Evolutionary conservation across 2,329 filamentous ascomycete species (phyloP).

Genomic region (Pseudogymnoascus sp.): DNA sequence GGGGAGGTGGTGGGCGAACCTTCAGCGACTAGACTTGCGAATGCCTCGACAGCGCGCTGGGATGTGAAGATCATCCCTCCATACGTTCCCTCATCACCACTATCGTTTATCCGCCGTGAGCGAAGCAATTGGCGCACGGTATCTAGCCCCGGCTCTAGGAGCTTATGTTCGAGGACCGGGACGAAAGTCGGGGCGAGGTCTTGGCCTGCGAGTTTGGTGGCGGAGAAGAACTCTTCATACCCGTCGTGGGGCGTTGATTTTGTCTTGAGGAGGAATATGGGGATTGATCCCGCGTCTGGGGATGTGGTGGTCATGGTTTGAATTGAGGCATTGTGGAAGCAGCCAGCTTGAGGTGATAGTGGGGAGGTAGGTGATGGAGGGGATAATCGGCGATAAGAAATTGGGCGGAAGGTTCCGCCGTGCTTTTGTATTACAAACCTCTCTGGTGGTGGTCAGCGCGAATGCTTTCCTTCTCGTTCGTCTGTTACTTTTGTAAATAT

Average conservation of each 20-base stretch:
- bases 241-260: constrained; percentile 63
- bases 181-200: constrained; percentile 62
- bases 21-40: constrained; percentile 54
- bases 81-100: constrained; percentile 40
- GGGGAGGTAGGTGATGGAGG: not conserved
- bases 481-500: not conserved
- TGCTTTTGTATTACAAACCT: constrained; percentile 10
- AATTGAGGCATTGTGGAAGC: not conserved
- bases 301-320: constrained; percentile 17
- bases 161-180: constrained; percentile 67
- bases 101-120: constrained; percentile 34
- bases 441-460: not conserved
- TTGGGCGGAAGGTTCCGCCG: constrained; percentile 11
- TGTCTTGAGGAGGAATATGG: constrained; percentile 71
- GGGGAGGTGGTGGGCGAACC: constrained; percentile 11
- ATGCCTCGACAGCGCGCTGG: constrained; percentile 75
- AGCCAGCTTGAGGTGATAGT: not conserved
- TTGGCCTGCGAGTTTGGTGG: constrained; percentile 32
- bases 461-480: constrained; percentile 6
- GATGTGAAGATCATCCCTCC: constrained; percentile 80
- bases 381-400: constrained; percentile 29
- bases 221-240: constrained; percentile 62
- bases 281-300: constrained; percentile 30
- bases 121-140: constrained; percentile 46
- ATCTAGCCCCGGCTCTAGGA: constrained; percentile 52